Percentiles rank a stretch among this genome's conserved stretches.
Conservation (phyloP, 2,329 filamentous ascomycete genomes). For the Lecanicillium sp. region DNA sequence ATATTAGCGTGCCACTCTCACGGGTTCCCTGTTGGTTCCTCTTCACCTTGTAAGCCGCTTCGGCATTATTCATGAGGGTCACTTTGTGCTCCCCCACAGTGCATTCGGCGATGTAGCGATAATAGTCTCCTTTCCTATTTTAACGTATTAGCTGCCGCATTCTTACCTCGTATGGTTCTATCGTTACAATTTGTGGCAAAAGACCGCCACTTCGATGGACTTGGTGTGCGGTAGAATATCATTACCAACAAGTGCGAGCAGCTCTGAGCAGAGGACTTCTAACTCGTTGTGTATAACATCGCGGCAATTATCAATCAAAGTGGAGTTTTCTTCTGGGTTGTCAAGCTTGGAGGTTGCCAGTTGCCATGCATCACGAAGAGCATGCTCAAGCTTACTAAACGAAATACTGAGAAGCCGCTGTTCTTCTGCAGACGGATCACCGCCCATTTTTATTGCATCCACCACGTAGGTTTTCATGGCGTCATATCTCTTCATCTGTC, state of each 20-base stretch:
- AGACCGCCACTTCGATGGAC: neutral
- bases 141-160: neutral
- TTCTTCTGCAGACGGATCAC: neutral
- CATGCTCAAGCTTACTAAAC: slow-evolving; percentile 2
- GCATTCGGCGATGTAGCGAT: slow-evolving; percentile 5
- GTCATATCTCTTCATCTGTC: slow-evolving; percentile 1
- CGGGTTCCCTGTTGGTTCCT: neutral
- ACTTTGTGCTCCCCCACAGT: neutral
- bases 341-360: neutral
- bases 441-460: neutral
- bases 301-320: neutral
- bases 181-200: slow-evolving; percentile 1
- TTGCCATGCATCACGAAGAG: neutral
- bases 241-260: neutral
- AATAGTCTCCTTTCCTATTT: slow-evolving; percentile 3
- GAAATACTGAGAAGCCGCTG: slow-evolving; percentile 1
- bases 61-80: neutral
- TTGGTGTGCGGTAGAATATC: neutral
- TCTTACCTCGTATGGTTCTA: neutral
- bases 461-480: neutral
- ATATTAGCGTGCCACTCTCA: too few species aligned
- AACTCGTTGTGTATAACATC: neutral
- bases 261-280: neutral
- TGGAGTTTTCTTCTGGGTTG: neutral
- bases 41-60: neutral